A percentile compares a stretch with the other conserved stretches of the same genome.
Evolutionary conservation across 164 flowering plant genomes (phyloP).

Genomic region (grape (Vitis vinifera)): DNA sequence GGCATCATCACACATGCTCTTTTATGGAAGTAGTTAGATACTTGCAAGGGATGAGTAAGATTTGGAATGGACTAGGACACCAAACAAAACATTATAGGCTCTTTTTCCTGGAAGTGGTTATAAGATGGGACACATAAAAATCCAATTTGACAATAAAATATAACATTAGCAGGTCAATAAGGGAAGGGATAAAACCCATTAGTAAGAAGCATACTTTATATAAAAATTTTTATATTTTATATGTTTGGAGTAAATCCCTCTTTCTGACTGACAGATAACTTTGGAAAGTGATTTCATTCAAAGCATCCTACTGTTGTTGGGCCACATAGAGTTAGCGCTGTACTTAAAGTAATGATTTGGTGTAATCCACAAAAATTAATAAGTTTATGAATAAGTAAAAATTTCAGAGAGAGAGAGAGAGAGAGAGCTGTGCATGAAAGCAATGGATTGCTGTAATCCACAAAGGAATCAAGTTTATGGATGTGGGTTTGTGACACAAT

Average conservation of each 20-base stretch:
- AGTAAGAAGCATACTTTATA: neutral
- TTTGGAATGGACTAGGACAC: slow-evolving; percentile 1
- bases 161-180: slow-evolving; percentile 1
- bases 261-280: neutral
- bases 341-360: slow-evolving; percentile 11
- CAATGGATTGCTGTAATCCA: slow-evolving; percentile 8
- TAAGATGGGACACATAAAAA: slow-evolving; percentile 7
- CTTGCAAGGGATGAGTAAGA: neutral
- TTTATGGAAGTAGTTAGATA: slow-evolving; percentile 4
- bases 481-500: slow-evolving; percentile 5
- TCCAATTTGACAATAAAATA: slow-evolving; percentile 12
- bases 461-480: neutral
- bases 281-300: neutral
- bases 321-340: neutral
- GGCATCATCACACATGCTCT: neutral
- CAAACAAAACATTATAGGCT: slow-evolving; percentile 3
- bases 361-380: slow-evolving; percentile 12
- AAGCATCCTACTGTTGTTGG: neutral
- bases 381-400: neutral
- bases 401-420: neutral
- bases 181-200: neutral
- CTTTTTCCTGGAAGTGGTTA: neutral
- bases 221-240: neutral
- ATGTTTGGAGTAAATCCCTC: neutral
- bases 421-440: slow-evolving; percentile 10